Percentiles rank a stretch among this genome's conserved stretches.
Evolutionary conservation across 192 early-diverging fungal species (phyloP).

Genomic region (Gigaspora rosea): DNA sequence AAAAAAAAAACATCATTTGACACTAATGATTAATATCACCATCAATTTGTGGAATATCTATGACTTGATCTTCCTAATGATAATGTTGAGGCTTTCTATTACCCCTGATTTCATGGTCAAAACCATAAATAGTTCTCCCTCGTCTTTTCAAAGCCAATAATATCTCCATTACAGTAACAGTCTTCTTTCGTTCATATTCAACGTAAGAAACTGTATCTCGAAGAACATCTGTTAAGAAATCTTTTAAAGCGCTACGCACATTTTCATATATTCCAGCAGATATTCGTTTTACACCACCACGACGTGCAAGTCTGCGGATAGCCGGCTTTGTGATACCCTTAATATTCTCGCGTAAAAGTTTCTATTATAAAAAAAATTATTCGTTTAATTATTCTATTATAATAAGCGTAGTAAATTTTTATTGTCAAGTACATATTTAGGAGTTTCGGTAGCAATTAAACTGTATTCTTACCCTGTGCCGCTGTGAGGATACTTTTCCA

Average conservation of each 20-base stretch:
- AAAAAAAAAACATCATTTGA: no score
- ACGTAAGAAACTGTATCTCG: conserved; percentile 94
- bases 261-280: conserved; percentile 93
- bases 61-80: no score
- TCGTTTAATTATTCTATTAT: not conserved
- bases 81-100: not conserved
- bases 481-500: not conserved
- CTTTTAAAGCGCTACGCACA: conserved; percentile 90
- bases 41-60: no score
- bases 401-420: not conserved
- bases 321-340: conserved; percentile 36
- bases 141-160: conserved; percentile 95
- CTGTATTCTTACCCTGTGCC: not conserved
- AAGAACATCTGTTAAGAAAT: conserved; percentile 95
- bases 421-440: not conserved
- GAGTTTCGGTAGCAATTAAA: not conserved
- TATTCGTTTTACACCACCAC: conserved; percentile 99
- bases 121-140: conserved; percentile 80
- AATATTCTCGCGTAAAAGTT: conserved; percentile 1
- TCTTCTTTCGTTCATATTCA: conserved; percentile 95
- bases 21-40: no score
- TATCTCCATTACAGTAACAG: conserved; percentile 89
- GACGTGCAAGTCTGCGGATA: conserved; percentile 95
- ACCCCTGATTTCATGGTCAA: conserved; percentile 28
- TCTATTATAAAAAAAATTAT: not conserved